Percentiles rank a stretch among this genome's conserved stretches.
phyloP scores from a whole-genome alignment of 352 stramenopile genomes.

The Pythium dissimile region DNA sequence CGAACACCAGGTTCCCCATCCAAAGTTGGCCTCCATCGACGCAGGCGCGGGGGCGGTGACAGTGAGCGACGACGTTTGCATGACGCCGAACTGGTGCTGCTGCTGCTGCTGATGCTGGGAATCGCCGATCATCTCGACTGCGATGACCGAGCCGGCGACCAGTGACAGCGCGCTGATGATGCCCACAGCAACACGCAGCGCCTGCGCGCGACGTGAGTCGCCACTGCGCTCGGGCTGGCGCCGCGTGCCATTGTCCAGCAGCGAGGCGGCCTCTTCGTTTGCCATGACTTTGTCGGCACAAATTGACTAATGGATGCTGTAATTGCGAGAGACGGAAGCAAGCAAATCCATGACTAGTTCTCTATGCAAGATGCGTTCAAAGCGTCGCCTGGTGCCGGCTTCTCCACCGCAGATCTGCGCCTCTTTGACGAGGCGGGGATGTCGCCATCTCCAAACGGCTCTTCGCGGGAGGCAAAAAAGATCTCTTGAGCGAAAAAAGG shows the following conservation, averaged over 20 bases:
- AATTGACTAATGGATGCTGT: background rate
- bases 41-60: background rate
- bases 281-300: background rate
- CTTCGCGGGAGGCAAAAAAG: background rate
- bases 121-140: conserved; percentile 22
- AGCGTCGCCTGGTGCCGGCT: background rate
- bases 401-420: conserved; percentile 12
- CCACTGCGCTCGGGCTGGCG: background rate
- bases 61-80: conserved; percentile 2
- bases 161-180: conserved; percentile 17
- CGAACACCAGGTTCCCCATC: conserved; percentile 27
- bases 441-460: background rate
- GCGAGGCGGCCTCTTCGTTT: conserved; percentile 3
- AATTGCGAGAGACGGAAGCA: too few relatives aligned
- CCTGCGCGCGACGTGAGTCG: conserved; percentile 1
- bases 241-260: conserved; percentile 6
- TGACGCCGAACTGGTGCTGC: background rate
- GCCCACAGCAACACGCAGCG: conserved; percentile 9
- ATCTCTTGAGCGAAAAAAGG: too few relatives aligned
- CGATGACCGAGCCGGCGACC: conserved; percentile 22
- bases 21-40: conserved; percentile 24
- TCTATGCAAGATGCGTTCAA: too few relatives aligned
- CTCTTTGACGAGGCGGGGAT: background rate
- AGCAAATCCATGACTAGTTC: background rate
- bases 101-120: conserved; percentile 1